These are phyloP conservation scores for Suillus spraguei DNA, from an alignment of 768 basidiomycete species.

Conservation along the genomic window DNA sequence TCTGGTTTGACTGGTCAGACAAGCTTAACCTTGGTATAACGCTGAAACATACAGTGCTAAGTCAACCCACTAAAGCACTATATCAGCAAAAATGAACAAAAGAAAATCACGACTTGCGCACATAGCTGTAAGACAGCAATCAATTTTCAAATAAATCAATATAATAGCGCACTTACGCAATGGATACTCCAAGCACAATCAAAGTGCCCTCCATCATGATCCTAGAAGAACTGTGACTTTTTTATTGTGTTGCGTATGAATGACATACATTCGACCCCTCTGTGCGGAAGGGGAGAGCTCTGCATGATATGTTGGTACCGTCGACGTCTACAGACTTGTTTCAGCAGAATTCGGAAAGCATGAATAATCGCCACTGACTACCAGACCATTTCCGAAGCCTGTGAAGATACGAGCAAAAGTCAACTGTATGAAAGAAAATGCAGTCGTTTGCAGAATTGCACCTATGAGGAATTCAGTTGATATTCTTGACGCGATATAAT, in stretches of 20 bases:
- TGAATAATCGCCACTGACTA: slow-evolving; percentile 22
- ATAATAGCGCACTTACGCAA: slow-evolving; percentile 33
- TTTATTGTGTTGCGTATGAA: not conserved
- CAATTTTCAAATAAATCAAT: not conserved
- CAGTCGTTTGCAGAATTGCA: slow-evolving; percentile 40
- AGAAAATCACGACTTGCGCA: not conserved
- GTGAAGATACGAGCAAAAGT: slow-evolving; percentile 43
- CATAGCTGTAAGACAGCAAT: not conserved
- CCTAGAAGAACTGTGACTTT: not conserved
- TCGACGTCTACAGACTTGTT: slow-evolving; percentile 37
- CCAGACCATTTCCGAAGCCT: slow-evolving; percentile 44
- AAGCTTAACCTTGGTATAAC: not conserved
- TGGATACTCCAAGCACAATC: slow-evolving; percentile 37
- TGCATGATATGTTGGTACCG: slow-evolving; percentile 46
- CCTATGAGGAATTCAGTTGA: not conserved
- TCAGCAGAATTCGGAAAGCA: not conserved
- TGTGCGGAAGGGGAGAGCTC: slow-evolving; percentile 45
- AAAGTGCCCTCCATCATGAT: slow-evolving; percentile 14
- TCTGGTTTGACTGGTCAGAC: slow-evolving; percentile 14
- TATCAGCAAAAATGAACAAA: slow-evolving; percentile 4
- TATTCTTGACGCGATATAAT: not conserved
- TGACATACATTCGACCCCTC: slow-evolving; percentile 36
- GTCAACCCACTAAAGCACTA: slow-evolving; percentile 38
- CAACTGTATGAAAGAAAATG: slow-evolving; percentile 42
- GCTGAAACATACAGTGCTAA: slow-evolving; percentile 37